These are phyloP conservation scores for Botrytis sinoallii DNA, from an alignment of 2,329 filamentous ascomycete species.

Conservation along the genomic window DNA sequence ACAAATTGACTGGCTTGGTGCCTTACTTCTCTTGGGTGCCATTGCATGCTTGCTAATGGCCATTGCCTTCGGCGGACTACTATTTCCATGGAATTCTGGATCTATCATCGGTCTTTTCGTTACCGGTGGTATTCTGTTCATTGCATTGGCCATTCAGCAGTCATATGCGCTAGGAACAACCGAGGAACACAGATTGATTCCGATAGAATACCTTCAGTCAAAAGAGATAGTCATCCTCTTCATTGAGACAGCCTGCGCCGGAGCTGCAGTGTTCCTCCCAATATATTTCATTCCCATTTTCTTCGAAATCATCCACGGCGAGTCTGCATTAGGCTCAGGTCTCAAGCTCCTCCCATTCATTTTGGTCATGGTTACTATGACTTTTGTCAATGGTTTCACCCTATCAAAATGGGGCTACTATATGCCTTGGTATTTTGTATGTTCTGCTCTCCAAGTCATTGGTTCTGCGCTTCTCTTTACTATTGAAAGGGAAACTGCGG, in stretches of 20 bases:
- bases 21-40: slow-evolving; percentile 36
- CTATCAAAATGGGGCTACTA: slow-evolving; percentile 40
- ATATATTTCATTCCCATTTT: slow-evolving; percentile 46
- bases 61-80: slow-evolving; percentile 37
- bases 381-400: slow-evolving; percentile 37
- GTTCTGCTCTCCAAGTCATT: neutral
- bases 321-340: slow-evolving; percentile 46
- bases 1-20: slow-evolving; percentile 34
- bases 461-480: neutral
- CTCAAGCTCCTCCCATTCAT: slow-evolving; percentile 41
- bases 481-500: neutral
- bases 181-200: slow-evolving; percentile 30
- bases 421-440: slow-evolving; percentile 41
- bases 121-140: slow-evolving; percentile 42
- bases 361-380: slow-evolving; percentile 38
- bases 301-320: slow-evolving; percentile 49
- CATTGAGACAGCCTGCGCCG: slow-evolving; percentile 36
- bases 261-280: slow-evolving; percentile 41
- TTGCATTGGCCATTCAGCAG: slow-evolving; percentile 28
- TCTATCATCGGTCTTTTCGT: slow-evolving; percentile 40
- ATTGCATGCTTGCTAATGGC: slow-evolving; percentile 38
- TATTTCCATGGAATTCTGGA: slow-evolving; percentile 34
- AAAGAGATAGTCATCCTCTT: slow-evolving; percentile 39
- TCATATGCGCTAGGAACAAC: slow-evolving; percentile 33
- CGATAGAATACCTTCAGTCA: slow-evolving; percentile 38